These are phyloP conservation scores for Insectozyma bohioensis DNA, from an alignment of 1,139 yeast species.

Conservation along the genomic window DNA sequence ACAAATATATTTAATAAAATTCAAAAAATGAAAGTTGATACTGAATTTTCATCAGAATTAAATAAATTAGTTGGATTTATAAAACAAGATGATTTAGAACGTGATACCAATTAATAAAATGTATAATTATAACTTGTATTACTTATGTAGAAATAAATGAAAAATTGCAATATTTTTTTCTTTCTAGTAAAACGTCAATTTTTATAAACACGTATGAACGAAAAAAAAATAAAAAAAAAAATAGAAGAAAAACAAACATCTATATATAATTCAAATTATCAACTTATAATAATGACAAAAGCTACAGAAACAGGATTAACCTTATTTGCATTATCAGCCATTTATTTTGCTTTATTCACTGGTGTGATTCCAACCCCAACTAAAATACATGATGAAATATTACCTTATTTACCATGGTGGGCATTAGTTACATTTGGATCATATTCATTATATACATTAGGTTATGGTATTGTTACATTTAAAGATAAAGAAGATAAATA, in stretches of 20 bases:
- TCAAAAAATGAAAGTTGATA: conserved; percentile 26
- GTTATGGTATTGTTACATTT: conserved; percentile 70
- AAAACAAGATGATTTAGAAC: conserved; percentile 39
- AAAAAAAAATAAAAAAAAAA: conserved; percentile 39
- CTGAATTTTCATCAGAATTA: conserved; percentile 38
- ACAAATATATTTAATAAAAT: conserved; percentile 30
- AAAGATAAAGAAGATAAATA: conserved; percentile 74
- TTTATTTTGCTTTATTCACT: conserved; percentile 53
- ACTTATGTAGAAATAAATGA: too few relatives aligned
- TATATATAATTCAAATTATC: conserved; percentile 3
- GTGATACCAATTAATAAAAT: conserved; percentile 1
- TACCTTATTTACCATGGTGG: conserved; percentile 75
- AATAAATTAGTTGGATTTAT: conserved; percentile 44
- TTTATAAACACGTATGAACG: conserved; percentile 33
- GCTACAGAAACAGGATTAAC: conserved; percentile 61
- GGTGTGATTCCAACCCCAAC: conserved; percentile 60
- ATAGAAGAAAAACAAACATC: neutral
- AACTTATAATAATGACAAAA: conserved; percentile 58
- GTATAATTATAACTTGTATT: too few relatives aligned
- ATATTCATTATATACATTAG: conserved; percentile 69
- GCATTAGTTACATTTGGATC: conserved; percentile 67
- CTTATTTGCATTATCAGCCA: conserved; percentile 46
- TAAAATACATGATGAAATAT: conserved; percentile 49
- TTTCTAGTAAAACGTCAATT: too few relatives aligned
- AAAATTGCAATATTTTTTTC: too few relatives aligned